Base-by-base conservation (phyloP, 805 yeast genomes). In the Ogataea neopini region DNA sequence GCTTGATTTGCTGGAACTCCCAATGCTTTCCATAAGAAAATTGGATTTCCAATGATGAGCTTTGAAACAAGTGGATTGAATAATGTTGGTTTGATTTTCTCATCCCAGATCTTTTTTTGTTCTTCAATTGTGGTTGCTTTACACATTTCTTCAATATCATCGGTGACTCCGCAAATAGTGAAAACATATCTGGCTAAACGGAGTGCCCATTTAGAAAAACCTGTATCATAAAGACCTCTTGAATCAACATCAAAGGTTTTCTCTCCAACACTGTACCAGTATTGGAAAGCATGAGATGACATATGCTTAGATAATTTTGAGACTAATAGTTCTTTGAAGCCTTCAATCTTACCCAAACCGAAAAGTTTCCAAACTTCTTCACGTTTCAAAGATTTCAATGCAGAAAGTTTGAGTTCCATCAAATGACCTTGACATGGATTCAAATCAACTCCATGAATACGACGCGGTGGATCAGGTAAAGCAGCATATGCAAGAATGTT, bases 1-100 rank as follows among this genome's bases (percentile, higher is more conserved):
- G 94, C 90, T 69, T 87, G 96, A 61, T 88, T 87, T 6, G 83
- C 80, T 5, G 95, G 96, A 40, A 87, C 96, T n/a, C 96, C 95
- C 19, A 88, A 73, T 0, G 95, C 95, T 63, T 85, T 86, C 96
- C 96, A 87, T 48, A 88, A 72, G 63, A 87, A 87, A n/a, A 86
- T 64, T 17, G 92, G 91, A 64, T 87, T 88, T n/a, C 90, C 90
- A 35, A 88, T 77, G 43, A 88, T 69, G 23, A 85, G 59, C 43
- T 79, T 79, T 14, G 86, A 81, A 45, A 86, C 83, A 43, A 84
- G 56, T 17, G 88, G 86, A 59, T 84, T 84, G 68, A 86, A 79
- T 40, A 88, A 71, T 3, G 85, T 79, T 4, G 94, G 94, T 52
- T 81, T 79, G 45, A 87, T 75, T 40, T 73, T 72, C 1, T 67